Conservation (phyloP, 331 rosid species). For the Dryas integrifolia region DNA sequence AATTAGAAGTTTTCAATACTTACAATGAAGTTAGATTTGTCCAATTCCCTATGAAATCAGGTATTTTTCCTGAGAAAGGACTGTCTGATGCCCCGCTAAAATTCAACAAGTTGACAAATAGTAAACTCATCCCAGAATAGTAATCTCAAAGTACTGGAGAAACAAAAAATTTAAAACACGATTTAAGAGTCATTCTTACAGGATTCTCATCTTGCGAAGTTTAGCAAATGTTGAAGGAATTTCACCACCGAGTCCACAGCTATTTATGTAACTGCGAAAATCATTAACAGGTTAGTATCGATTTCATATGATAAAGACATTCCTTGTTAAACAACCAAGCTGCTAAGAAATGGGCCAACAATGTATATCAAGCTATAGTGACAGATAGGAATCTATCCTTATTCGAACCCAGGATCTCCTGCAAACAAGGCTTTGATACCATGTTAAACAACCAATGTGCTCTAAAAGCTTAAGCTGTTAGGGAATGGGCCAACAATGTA, state of each 20-base stretch:
- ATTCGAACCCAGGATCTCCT: no score
- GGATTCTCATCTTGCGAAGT: conserved; percentile 34
- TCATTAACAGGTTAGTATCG: not conserved
- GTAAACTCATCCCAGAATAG: not conserved
- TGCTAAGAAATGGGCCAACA: no score
- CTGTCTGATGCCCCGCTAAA: conserved; percentile 57
- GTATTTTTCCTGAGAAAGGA: conserved; percentile 57
- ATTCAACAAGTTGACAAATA: conserved; percentile 10
- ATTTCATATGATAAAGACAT: no score
- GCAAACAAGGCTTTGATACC: no score
- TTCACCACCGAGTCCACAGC: conserved; percentile 68
- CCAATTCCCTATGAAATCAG: conserved; percentile 71
- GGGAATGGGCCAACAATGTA: no score
- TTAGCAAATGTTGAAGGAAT: conserved; percentile 63
- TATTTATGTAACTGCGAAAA: conserved; percentile 57
- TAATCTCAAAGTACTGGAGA: not conserved
- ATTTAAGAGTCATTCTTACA: conserved; percentile 44
- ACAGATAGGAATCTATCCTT: no score
- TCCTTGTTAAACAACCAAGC: no score
- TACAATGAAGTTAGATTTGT: conserved; percentile 49
- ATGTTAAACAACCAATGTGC: no score
- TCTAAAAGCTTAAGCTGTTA: no score
- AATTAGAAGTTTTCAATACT: conserved; percentile 10
- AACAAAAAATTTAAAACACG: not conserved
- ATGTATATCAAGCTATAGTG: no score